Base-by-base conservation (phyloP, 2,329 filamentous ascomycete genomes). In the Tolypocladium inflatum region DNA sequence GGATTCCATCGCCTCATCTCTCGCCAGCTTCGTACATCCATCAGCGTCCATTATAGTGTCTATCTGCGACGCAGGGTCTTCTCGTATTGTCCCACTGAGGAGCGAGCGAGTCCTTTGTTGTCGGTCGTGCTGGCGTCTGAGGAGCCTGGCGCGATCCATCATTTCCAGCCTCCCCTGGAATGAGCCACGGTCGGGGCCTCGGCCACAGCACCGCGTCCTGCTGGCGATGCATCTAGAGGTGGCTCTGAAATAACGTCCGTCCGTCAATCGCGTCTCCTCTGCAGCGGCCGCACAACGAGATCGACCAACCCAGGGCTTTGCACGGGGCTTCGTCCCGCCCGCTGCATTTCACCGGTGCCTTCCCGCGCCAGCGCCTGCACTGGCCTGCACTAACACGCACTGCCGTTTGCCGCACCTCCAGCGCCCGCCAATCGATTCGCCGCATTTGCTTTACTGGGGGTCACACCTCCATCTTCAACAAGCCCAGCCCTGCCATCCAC, bases 371-470 rank as follows among this genome's bases (percentile, higher is more conserved):
- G 43, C 45, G 17, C 43, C 43, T 33, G 45, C 26, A 30, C 15
- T 33, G 45, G 45, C 48, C 10, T 21, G 30, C 48, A 51, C 48
- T 37, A 52, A 37, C 30, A 37, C 48, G 48, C 48, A n/a, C 30
- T 26, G 43, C 43, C 43, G 23, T 7, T 26, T 11, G 55, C 43
- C 23, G 23, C 41, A 42, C 30, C n/a, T 30, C 17, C 15, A 21
- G 55, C 48, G 53, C 19, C 64, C 58, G 61, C 64, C 65, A 66
- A 66, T 66, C 60, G 64, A 64, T 59, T 63, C 55, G 62, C 59
- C 57, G 60, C 63, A 62, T 63, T 66, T 65, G 64, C 63, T 63
- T 66, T 65, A 64, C 63, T 67, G 63, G 64, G 62, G 64, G 59
- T 57, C 58, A 52, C 59, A 48, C 55, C 56, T 59, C 58, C 45